phyloP scores from a whole-genome alignment of 495 filamentous ascomycete species.

The Talaromyces trachyspermus region DNA sequence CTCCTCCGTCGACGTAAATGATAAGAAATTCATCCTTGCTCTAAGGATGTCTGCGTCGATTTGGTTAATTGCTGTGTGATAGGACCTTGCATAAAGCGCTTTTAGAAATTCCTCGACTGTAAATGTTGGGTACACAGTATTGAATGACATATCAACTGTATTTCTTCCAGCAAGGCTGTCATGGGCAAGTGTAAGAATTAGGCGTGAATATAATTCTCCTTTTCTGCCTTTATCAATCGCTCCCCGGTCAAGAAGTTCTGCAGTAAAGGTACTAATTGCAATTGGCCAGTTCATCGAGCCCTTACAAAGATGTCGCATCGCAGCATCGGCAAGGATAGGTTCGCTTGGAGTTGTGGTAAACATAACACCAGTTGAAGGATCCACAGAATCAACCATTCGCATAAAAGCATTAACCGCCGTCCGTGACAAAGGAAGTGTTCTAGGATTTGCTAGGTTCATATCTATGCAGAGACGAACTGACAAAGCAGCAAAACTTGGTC shows the following conservation, averaged over 20 bases:
- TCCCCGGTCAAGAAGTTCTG: neutral
- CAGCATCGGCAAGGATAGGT: neutral
- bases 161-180: neutral
- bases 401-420: neutral
- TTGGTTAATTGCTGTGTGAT: neutral
- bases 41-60: neutral
- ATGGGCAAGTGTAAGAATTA: slow-evolving; percentile 2
- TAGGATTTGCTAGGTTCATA: neutral
- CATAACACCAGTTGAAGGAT: neutral
- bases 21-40: slow-evolving; percentile 1
- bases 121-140: neutral
- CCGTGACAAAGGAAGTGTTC: neutral
- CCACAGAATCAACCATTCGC: neutral
- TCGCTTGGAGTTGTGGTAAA: neutral
- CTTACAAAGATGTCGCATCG: neutral
- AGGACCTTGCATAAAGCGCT: neutral
- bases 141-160: neutral
- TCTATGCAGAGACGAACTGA: neutral
- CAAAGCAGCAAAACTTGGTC: neutral
- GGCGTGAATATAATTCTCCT: neutral
- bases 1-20: neutral
- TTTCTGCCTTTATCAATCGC: neutral
- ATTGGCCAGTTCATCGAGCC: neutral
- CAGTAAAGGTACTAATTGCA: neutral
- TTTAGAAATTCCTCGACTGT: neutral